A percentile compares a stretch with the other conserved stretches of the same genome.
Conservation (phyloP, 345 rosid species). For the Corchorus olitorius region DNA sequence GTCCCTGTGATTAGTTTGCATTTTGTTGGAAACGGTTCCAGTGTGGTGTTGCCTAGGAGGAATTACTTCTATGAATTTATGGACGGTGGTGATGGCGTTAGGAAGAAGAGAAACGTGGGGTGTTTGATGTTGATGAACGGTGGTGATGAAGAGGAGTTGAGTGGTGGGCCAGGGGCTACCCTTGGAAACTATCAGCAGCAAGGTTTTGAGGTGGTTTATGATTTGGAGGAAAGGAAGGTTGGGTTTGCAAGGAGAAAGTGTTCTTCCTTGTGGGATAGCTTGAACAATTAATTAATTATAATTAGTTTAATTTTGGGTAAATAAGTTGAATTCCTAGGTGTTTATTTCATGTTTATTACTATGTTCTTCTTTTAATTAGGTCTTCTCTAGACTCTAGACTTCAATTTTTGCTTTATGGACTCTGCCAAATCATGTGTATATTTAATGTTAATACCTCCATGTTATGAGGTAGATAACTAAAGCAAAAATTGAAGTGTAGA, state of each 20-base stretch:
- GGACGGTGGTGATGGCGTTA: constrained; percentile 56
- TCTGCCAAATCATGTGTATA: constrained; percentile 6
- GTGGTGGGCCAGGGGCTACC: constrained; percentile 79
- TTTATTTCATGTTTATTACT: neutral
- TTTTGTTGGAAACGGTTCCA: constrained; percentile 70
- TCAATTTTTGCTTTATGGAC: constrained; percentile 27
- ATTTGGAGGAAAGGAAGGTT: constrained; percentile 66
- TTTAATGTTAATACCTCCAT: constrained; percentile 14
- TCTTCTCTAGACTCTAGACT: constrained; percentile 5
- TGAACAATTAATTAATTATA: constrained; percentile 39
- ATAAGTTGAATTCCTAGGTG: neutral
- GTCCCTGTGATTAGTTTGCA: constrained; percentile 62
- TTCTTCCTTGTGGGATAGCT: constrained; percentile 77
- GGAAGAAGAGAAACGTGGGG: constrained; percentile 60
- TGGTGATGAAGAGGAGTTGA: constrained; percentile 73
- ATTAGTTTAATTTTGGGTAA: neutral
- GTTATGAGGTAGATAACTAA: constrained; percentile 1
- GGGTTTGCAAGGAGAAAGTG: constrained; percentile 89
- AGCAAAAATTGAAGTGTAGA: constrained; percentile 35
- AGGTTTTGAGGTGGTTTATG: constrained; percentile 94
- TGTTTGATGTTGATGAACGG: constrained; percentile 95
- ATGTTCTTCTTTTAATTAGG: neutral
- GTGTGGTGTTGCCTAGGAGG: constrained; percentile 75
- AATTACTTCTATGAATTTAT: constrained; percentile 76
- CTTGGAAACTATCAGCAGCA: constrained; percentile 94